These are phyloP conservation scores for Cryomyces minteri DNA, from an alignment of 495 filamentous ascomycete genomes.

Conservation along the genomic window DNA sequence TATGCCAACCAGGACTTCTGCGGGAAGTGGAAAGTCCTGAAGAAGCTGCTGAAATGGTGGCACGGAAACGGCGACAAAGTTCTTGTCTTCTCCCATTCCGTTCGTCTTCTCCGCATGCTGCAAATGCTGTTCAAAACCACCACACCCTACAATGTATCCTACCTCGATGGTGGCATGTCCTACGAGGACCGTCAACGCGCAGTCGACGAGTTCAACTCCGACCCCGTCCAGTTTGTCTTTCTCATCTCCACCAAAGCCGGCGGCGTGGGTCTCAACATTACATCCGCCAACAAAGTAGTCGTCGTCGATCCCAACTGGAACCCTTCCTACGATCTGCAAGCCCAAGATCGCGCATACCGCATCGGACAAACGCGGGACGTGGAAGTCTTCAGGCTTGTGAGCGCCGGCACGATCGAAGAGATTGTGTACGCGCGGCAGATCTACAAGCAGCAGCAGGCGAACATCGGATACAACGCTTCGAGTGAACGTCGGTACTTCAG, in stretches of 20 bases:
- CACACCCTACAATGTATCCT: constrained; percentile 69
- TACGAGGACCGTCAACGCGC: constrained; percentile 62
- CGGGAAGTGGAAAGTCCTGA: constrained; percentile 90
- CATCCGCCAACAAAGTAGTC: constrained; percentile 94
- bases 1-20: constrained; percentile 85
- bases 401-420: constrained; percentile 86
- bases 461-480: constrained; percentile 89
- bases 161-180: constrained; percentile 74
- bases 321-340: constrained; percentile 80
- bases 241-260: constrained; percentile 88
- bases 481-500: constrained; percentile 90
- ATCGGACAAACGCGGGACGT: constrained; percentile 89
- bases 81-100: constrained; percentile 77
- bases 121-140: constrained; percentile 75
- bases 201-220: constrained; percentile 85
- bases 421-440: constrained; percentile 95
- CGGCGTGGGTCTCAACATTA: constrained; percentile 85
- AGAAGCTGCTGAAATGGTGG: constrained; percentile 80
- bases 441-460: constrained; percentile 97
- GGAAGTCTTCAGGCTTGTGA: constrained; percentile 90
- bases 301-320: constrained; percentile 98
- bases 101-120: constrained; percentile 71
- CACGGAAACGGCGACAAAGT: constrained; percentile 82
- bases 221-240: constrained; percentile 82
- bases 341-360: constrained; percentile 90